phyloP scores from a whole-genome alignment of 148 eudicot genomes.

The Amaranthus hypochondriacus region DNA sequence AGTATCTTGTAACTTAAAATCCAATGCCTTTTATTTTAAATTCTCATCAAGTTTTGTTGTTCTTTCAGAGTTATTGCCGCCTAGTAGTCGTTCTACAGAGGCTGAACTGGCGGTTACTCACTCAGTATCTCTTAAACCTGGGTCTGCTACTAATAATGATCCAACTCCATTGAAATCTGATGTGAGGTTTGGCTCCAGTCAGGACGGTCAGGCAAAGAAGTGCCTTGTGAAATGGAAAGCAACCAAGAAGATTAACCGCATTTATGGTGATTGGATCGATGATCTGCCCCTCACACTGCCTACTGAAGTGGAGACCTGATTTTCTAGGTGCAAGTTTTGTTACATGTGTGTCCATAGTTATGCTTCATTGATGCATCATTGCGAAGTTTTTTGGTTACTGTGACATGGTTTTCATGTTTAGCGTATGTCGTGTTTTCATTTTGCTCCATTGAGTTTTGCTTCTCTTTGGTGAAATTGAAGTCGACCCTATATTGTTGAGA shows the following conservation, averaged over 20 bases:
- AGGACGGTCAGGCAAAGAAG: conserved; percentile 40
- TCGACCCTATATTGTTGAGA: too few species aligned
- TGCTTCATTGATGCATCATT: neutral
- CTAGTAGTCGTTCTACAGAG: conserved; percentile 40
- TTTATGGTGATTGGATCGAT: conserved; percentile 85
- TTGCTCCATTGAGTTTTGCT: too few species aligned
- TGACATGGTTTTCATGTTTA: too few species aligned
- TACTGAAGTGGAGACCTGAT: conserved; percentile 26
- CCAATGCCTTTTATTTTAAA: neutral
- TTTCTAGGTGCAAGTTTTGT: neutral
- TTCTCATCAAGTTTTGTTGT: conserved; percentile 11
- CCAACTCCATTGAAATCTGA: conserved; percentile 23
- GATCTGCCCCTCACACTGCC: conserved; percentile 46
- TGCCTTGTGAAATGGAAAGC: conserved; percentile 51
- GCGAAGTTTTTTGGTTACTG: too few species aligned
- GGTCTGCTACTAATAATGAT: conserved; percentile 26
- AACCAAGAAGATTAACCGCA: conserved; percentile 57
- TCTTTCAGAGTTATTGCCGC: conserved; percentile 44
- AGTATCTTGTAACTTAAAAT: neutral
- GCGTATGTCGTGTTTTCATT: too few species aligned
- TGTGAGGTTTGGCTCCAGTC: conserved; percentile 25
- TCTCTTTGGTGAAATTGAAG: too few species aligned
- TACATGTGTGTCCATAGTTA: neutral
- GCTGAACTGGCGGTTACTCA: conserved; percentile 22
- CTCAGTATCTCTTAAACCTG: conserved; percentile 27